Conservation (phyloP, 495 filamentous ascomycete species). For the Xanthoparmelia taractica region DNA sequence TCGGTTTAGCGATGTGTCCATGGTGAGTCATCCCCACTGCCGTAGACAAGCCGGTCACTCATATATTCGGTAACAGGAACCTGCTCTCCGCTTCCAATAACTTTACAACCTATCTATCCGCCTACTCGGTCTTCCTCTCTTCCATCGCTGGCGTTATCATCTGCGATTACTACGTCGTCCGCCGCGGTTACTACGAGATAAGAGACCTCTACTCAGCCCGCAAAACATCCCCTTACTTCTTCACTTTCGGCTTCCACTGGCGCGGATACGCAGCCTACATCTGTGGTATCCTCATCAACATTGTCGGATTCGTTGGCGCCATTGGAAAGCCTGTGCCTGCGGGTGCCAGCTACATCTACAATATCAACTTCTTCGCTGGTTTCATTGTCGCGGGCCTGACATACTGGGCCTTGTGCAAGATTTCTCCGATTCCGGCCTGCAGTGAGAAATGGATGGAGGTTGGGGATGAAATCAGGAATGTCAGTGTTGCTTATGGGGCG, state of each 20-base stretch:
- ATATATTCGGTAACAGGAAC: slow-evolving; percentile 39
- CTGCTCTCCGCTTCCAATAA: slow-evolving; percentile 70
- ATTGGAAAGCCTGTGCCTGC: slow-evolving; percentile 64
- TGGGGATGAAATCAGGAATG: slow-evolving; percentile 27
- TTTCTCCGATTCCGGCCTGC: slow-evolving; percentile 62
- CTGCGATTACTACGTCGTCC: slow-evolving; percentile 84
- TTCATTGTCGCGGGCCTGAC: slow-evolving; percentile 58
- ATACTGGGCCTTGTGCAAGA: slow-evolving; percentile 63
- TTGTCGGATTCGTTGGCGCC: slow-evolving; percentile 83
- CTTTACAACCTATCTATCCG: slow-evolving; percentile 90
- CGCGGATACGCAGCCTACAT: slow-evolving; percentile 80
- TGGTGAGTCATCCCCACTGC: slow-evolving; percentile 29
- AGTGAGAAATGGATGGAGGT: slow-evolving; percentile 78
- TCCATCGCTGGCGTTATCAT: slow-evolving; percentile 88
- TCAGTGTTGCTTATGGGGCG: slow-evolving; percentile 26
- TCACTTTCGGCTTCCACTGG: slow-evolving; percentile 66
- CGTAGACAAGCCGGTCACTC: background rate
- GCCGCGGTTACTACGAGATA: slow-evolving; percentile 72
- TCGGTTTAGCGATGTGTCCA: slow-evolving; percentile 84
- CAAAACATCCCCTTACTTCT: slow-evolving; percentile 63
- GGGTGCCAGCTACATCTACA: slow-evolving; percentile 81
- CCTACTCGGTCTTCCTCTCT: slow-evolving; percentile 92
- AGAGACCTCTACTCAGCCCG: slow-evolving; percentile 71
- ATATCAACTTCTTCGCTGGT: slow-evolving; percentile 82
- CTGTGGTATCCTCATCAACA: slow-evolving; percentile 80